phyloP scores from a whole-genome alignment of 2,329 filamentous ascomycete species.

The Akanthomyces dipterigenus region DNA sequence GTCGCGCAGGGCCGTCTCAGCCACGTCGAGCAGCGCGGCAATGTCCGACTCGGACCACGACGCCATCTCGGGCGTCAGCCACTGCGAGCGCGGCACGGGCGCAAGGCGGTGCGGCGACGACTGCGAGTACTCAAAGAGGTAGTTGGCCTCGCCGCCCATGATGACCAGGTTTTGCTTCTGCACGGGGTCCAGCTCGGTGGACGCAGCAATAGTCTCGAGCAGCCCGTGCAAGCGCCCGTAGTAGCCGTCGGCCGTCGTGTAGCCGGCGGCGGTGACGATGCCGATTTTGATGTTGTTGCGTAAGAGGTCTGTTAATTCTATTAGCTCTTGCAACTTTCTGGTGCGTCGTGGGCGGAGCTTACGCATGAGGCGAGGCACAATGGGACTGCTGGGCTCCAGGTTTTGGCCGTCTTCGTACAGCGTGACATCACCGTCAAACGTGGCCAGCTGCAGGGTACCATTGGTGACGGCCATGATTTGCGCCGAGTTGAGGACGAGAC shows the following conservation, averaged over 20 bases:
- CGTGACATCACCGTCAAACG: conserved; percentile 96
- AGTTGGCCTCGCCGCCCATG: conserved; percentile 94
- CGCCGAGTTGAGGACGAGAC: conserved; percentile 87
- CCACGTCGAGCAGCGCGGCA: conserved; percentile 74
- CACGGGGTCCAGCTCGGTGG: conserved; percentile 49
- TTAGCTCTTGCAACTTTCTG: not conserved
- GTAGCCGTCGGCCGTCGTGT: conserved; percentile 81
- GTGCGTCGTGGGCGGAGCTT: conserved; percentile 12
- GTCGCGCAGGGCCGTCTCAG: conserved; percentile 75
- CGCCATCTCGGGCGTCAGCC: conserved; percentile 74
- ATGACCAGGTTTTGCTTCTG: conserved; percentile 79
- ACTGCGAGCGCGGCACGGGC: conserved; percentile 58
- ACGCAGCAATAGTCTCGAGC: conserved; percentile 65
- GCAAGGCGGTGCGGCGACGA: conserved; percentile 59
- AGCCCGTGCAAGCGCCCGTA: conserved; percentile 82
- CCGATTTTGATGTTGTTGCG: conserved; percentile 74
- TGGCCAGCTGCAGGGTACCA: conserved; percentile 73
- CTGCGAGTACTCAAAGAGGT: conserved; percentile 74
- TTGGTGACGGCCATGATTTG: conserved; percentile 87
- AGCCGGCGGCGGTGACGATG: conserved; percentile 94
- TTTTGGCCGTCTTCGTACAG: conserved; percentile 86
- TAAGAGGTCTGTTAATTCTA: conserved; percentile 53
- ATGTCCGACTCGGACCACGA: conserved; percentile 74
- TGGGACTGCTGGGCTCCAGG: conserved; percentile 66
- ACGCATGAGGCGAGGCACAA: conserved; percentile 60